These are phyloP conservation scores for Fusarium sororula DNA, from an alignment of 2,329 filamentous ascomycete species.

Conservation along the genomic window DNA sequence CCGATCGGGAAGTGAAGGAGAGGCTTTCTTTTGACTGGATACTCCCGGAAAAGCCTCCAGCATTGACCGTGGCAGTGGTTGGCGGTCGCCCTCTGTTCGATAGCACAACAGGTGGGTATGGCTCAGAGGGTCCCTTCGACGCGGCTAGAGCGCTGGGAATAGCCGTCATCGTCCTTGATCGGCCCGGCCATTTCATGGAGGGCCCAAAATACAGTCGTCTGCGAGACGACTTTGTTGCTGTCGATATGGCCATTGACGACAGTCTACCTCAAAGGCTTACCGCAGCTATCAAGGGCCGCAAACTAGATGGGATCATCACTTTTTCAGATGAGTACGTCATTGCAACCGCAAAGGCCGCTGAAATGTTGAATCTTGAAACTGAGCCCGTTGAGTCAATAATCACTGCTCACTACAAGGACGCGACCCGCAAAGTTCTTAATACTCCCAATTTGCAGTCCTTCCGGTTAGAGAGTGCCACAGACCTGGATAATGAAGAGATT, in stretches of 20 bases:
- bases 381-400: background rate
- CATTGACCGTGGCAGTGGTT: background rate
- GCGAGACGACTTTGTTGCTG: background rate
- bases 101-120: background rate
- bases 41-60: background rate
- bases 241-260: background rate
- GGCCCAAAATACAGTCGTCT: background rate
- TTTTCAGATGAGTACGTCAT: background rate
- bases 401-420: background rate
- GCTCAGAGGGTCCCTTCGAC: background rate
- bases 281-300: background rate
- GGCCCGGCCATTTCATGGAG: background rate
- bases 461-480: background rate
- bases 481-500: background rate
- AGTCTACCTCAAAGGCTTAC: background rate
- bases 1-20: background rate
- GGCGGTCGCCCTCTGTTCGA: background rate
- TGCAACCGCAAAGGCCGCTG: background rate
- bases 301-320: background rate
- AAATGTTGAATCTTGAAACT: background rate
- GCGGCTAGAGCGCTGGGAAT: background rate
- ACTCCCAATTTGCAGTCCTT: background rate
- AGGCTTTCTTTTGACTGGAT: background rate
- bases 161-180: background rate
- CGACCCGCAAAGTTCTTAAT: background rate